These are phyloP conservation scores for Globisporangium cederbergense DNA, from an alignment of 352 stramenopile genomes.

Conservation along the genomic window DNA sequence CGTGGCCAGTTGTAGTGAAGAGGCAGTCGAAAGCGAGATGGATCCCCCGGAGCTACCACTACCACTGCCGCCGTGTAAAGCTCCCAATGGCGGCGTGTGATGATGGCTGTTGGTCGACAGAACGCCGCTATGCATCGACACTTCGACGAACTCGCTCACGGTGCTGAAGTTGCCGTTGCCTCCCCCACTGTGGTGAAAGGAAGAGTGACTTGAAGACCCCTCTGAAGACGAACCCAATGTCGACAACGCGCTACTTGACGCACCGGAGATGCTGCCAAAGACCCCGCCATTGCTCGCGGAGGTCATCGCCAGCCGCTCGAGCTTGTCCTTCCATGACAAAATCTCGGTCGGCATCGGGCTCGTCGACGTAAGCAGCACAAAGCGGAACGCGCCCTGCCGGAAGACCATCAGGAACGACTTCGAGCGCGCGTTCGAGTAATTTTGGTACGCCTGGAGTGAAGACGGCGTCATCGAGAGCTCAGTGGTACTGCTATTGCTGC, in stretches of 20 bases:
- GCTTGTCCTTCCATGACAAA: constrained; percentile 53
- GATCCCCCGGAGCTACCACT: background rate
- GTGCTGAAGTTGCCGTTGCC: background rate
- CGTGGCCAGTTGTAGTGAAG: background rate
- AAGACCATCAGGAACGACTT: constrained; percentile 63
- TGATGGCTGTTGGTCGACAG: constrained; percentile 17
- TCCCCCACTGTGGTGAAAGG: background rate
- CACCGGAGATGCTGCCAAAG: constrained; percentile 14
- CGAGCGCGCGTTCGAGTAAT: constrained; percentile 29
- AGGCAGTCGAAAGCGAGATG: constrained; percentile 3
- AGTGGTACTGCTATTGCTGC: background rate
- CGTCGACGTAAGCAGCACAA: constrained; percentile 46
- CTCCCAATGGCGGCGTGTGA: constrained; percentile 4
- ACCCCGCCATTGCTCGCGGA: background rate
- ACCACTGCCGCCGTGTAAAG: background rate
- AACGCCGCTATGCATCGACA: constrained; percentile 31
- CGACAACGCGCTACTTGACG: background rate
- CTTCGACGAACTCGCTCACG: constrained; percentile 28
- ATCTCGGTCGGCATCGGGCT: constrained; percentile 40
- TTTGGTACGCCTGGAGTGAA: constrained; percentile 14
- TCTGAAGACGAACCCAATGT: background rate
- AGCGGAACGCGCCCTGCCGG: constrained; percentile 38
- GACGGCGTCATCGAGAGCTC: background rate
- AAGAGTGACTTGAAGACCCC: background rate
- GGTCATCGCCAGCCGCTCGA: constrained; percentile 31